These are phyloP conservation scores for Fomitopsis pulvina DNA, from an alignment of 768 basidiomycete species.

Conservation along the genomic window DNA sequence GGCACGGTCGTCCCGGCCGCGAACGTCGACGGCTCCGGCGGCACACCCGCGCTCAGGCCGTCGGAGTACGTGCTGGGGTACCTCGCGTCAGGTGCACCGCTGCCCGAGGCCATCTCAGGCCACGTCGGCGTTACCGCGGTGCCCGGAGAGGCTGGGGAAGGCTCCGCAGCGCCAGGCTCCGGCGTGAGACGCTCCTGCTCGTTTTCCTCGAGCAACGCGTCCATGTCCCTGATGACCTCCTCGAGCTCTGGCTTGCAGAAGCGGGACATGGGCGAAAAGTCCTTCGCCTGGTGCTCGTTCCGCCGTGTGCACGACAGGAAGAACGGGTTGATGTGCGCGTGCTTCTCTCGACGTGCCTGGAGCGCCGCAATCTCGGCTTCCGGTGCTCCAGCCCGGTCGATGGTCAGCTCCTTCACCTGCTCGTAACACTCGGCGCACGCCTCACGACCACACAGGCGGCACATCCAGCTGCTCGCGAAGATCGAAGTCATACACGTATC, in stretches of 20 bases:
- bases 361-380: constrained; percentile 43
- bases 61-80: neutral
- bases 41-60: constrained; percentile 5
- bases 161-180: neutral
- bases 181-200: constrained; percentile 5
- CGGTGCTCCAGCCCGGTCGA: constrained; percentile 40
- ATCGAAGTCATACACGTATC: constrained; percentile 94
- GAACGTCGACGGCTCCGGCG: constrained; percentile 11
- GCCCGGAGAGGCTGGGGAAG: neutral
- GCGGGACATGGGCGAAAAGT: constrained; percentile 78
- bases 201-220: constrained; percentile 32
- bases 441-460: constrained; percentile 85
- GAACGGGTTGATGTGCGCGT: constrained; percentile 61
- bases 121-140: neutral
- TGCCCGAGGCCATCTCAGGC: neutral
- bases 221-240: constrained; percentile 65
- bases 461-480: constrained; percentile 88
- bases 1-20: constrained; percentile 25
- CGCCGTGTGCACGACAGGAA: constrained; percentile 68
- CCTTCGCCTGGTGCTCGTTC: constrained; percentile 57
- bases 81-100: neutral
- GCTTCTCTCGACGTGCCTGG: constrained; percentile 49
- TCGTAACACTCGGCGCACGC: constrained; percentile 80
- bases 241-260: constrained; percentile 61
- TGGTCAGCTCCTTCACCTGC: constrained; percentile 59